phyloP scores from a whole-genome alignment of 805 yeast species.

The Lachancea cidri region DNA sequence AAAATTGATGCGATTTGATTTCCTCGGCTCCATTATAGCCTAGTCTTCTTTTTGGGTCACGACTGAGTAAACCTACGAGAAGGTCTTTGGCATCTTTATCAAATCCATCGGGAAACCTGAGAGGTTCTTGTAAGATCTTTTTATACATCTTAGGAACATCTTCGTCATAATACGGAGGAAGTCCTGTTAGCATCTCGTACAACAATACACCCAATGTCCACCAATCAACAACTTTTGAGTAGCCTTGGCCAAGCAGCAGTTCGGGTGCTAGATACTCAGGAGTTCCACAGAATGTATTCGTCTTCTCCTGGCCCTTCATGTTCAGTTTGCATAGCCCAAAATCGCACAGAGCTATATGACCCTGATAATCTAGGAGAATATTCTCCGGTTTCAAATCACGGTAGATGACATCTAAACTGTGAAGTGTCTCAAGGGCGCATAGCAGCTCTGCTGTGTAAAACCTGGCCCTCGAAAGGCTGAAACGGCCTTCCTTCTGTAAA shows the following conservation, averaged over 20 bases:
- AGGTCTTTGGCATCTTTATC: constrained; percentile 83
- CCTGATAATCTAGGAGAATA: constrained; percentile 89
- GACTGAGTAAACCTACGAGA: constrained; percentile 64
- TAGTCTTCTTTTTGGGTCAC: constrained; percentile 79
- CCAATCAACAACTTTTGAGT: constrained; percentile 95
- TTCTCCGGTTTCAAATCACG: constrained; percentile 96
- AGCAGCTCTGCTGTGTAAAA: constrained; percentile 92
- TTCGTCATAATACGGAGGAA: constrained; percentile 96
- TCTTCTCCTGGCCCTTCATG: constrained; percentile 84
- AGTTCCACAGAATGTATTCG: constrained; percentile 94
- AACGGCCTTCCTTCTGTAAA: constrained; percentile 83
- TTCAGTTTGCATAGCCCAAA: constrained; percentile 94
- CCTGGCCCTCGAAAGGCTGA: constrained; percentile 82
- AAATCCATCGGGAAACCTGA: constrained; percentile 82
- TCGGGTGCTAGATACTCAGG: constrained; percentile 98
- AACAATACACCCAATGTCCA: constrained; percentile 95
- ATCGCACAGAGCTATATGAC: constrained; percentile 96
- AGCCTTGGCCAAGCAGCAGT: constrained; percentile 83
- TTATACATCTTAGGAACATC: constrained; percentile 90
- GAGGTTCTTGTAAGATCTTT: constrained; percentile 84
- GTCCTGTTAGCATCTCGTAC: constrained; percentile 94
- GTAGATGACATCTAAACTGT: constrained; percentile 86
- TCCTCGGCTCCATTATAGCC: constrained; percentile 78
- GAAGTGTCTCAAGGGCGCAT: constrained; percentile 88
- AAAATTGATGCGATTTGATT: constrained; percentile 79